A percentile compares a stretch with the other conserved stretches of the same genome.
These are phyloP conservation scores for Quercus tomentella DNA, from an alignment of 331 rosid genomes.

Conservation along the genomic window DNA sequence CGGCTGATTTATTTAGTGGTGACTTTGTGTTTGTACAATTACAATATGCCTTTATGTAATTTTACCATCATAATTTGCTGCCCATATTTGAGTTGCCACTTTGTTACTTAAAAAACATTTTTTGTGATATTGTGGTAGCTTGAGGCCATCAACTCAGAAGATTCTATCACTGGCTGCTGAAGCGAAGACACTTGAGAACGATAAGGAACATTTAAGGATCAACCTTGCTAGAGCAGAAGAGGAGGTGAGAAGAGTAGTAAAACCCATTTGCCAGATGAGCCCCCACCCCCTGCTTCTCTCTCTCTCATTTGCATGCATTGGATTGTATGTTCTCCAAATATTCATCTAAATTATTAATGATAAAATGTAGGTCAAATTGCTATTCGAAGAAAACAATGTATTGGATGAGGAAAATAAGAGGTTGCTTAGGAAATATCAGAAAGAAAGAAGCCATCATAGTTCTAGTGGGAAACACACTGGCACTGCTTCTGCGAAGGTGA, in stretches of 20 bases:
- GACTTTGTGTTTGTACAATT: not conserved
- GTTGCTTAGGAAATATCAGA: constrained; percentile 36
- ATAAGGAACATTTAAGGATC: constrained; percentile 65
- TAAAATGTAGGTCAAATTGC: constrained; percentile 57
- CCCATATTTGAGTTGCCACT: constrained; percentile 1
- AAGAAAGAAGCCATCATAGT: constrained; percentile 46
- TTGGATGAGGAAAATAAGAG: constrained; percentile 63
- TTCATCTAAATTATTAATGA: constrained; percentile 7
- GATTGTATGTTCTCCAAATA: constrained; percentile 4
- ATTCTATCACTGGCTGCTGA: constrained; percentile 62
- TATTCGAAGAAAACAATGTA: constrained; percentile 62
- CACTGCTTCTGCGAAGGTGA: constrained; percentile 70
- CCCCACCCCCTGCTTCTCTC: no score
- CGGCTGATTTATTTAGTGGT: constrained; percentile 2
- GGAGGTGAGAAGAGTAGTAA: constrained; percentile 48
- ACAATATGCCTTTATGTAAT: not conserved
- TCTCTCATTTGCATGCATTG: not conserved
- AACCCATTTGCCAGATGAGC: not conserved
- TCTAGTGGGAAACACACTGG: constrained; percentile 57
- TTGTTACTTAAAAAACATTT: not conserved
- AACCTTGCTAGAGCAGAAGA: constrained; percentile 91
- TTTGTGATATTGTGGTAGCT: constrained; percentile 38
- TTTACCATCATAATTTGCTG: not conserved
- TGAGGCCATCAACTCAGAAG: constrained; percentile 60
- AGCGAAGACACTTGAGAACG: constrained; percentile 63